phyloP scores from a whole-genome alignment of 305 asterid genomes.

The Fraxinus floribunda region DNA sequence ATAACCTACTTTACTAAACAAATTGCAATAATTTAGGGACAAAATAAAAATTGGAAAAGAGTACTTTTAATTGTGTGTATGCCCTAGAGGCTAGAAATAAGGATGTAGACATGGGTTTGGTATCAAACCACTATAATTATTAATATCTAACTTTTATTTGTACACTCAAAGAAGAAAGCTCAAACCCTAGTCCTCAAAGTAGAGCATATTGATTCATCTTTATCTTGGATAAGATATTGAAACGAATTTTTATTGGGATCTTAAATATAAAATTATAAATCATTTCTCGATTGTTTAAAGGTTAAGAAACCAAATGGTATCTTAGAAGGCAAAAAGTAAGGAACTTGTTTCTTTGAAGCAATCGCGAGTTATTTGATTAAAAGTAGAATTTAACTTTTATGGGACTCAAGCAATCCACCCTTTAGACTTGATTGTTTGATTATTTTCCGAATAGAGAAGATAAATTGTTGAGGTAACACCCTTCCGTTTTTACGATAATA shows the following conservation, averaged over 20 bases:
- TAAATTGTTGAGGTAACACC: background rate
- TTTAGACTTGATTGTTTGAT: background rate
- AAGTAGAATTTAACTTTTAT: background rate
- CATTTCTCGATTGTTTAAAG: background rate
- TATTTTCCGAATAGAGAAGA: background rate
- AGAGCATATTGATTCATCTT: background rate
- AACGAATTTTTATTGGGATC: background rate
- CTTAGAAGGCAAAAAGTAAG: background rate
- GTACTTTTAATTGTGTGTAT: background rate
- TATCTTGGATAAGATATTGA: background rate
- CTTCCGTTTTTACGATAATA: background rate
- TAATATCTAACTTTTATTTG: background rate
- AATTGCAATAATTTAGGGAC: background rate
- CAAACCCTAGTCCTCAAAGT: background rate
- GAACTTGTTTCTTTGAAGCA: background rate
- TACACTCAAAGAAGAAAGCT: background rate
- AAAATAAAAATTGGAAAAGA: background rate
- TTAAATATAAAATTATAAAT: background rate
- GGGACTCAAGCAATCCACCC: background rate
- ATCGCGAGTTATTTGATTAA: background rate
- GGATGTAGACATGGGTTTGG: background rate
- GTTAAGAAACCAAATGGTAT: background rate
- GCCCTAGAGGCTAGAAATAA: background rate
- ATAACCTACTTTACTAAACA: background rate
- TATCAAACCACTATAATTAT: background rate